These are phyloP conservation scores for Wolfiporia cocos DNA, from an alignment of 1,284 basidiomycete species.

Conservation along the genomic window DNA sequence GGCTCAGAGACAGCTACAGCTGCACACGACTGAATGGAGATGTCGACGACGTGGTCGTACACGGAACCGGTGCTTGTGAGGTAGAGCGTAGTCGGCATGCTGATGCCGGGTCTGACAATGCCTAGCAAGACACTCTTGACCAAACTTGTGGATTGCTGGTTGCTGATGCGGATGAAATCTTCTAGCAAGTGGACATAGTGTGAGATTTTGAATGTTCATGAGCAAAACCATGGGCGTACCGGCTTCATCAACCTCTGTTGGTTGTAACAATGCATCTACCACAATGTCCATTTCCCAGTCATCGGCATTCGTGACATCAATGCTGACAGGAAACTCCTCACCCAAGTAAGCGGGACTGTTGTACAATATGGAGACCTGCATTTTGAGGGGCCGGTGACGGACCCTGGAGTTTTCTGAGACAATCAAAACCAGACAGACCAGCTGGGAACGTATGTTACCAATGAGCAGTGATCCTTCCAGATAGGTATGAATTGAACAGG, in stretches of 20 bases:
- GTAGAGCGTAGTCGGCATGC: conserved; percentile 50
- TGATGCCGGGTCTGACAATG: conserved; percentile 48
- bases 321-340: conserved; percentile 66
- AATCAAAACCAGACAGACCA: too few species aligned
- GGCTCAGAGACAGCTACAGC: conserved; percentile 12
- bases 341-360: conserved; percentile 67
- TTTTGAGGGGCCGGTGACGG: conserved; percentile 51
- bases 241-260: conserved; percentile 69
- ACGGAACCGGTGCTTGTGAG: conserved; percentile 51
- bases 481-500: conserved; percentile 48
- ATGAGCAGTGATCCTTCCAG: conserved; percentile 39
- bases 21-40: conserved; percentile 63
- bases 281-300: conserved; percentile 56
- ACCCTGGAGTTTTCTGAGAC: too few species aligned
- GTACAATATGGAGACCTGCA: conserved; percentile 53
- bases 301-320: conserved; percentile 68
- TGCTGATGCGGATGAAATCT: conserved; percentile 56
- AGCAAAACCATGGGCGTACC: too few species aligned
- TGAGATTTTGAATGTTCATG: too few species aligned
- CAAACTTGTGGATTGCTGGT: conserved; percentile 57
- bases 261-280: conserved; percentile 73
- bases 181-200: conserved; percentile 34
- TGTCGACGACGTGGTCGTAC: conserved; percentile 65
- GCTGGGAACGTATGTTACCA: conserved; percentile 38
- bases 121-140: conserved; percentile 71